Base-by-base conservation (phyloP, 805 yeast species). In the Wickerhamiella bombiphila region DNA sequence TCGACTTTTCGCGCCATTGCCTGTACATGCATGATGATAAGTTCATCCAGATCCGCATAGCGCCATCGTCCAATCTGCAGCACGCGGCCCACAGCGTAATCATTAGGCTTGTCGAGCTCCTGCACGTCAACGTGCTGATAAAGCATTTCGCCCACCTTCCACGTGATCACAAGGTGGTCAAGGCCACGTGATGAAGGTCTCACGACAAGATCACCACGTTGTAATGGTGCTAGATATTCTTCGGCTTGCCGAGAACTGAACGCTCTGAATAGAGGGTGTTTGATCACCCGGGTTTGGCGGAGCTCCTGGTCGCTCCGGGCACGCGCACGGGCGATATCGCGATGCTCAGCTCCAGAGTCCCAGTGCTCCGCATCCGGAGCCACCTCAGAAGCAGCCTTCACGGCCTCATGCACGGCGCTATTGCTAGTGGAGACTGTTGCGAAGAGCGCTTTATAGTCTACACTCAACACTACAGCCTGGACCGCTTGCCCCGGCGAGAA, bases 121-220 rank as follows among this genome's bases (percentile, higher is more conserved):
- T 75, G 65, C 33, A 91, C 80, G 49, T 85, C 91, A 45, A 91
- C 64, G 56, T 91, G 97, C 56, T 91, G 97, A 61, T 79, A 91
- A 44, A 88, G 61, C 55, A 77, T 80, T 54, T 81, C 88, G 42
- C 81, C 91, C 33, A 91, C 86, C 56, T 91, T 91, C 96, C 97
- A 91, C 0, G 99, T 88, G 30, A 88, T 76, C 2, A 94, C 85
- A 48, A 91, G 67, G 57, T 76, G 95, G 45, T 82, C 80, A 34
- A 71, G 67, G 31, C 98, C 98, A 44, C 76, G 74, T 7, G 94
- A 82, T 0, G 96, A 83, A 15, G 97, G 99, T 48, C 99, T 72
- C 39, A 91, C 80, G 16, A 91, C 94, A 60, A 83, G 72, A 49
- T 82, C 94, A 37, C 99, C 99, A 46, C 86, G 77, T 31, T 76